phyloP scores from a whole-genome alignment of 495 filamentous ascomycete species.

The Aspergillus indologenus region DNA sequence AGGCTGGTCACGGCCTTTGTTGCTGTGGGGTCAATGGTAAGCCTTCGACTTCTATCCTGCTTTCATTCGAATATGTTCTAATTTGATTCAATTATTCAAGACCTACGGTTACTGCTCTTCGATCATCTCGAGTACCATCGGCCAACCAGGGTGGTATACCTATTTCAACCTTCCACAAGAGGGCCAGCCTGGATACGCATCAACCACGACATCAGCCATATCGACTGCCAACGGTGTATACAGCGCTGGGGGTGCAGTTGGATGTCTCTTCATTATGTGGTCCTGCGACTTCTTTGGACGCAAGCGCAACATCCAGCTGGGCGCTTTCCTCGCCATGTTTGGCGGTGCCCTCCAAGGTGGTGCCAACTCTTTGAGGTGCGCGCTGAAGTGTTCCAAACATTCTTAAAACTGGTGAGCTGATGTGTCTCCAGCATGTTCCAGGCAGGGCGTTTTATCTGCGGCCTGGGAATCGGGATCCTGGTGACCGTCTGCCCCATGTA shows the following conservation, averaged over 20 bases:
- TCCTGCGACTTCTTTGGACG: conserved; percentile 43
- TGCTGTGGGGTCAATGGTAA: conserved; percentile 38
- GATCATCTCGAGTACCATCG: conserved; percentile 51
- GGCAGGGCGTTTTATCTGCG: conserved; percentile 45
- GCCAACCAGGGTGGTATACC: conserved; percentile 49
- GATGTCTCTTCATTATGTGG: conserved; percentile 42
- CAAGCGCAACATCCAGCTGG: conserved; percentile 44
- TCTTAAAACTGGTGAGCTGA: not conserved
- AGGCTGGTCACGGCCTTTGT: conserved; percentile 36
- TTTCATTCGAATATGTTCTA: conserved; percentile 1
- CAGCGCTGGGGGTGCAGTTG: conserved; percentile 45
- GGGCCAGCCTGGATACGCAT: conserved; percentile 40
- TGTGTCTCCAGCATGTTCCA: conserved; percentile 41
- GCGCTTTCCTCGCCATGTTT: conserved; percentile 39
- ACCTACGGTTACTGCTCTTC: conserved; percentile 50
- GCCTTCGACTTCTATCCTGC: not conserved
- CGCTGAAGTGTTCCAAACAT: not conserved
- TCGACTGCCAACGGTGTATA: conserved; percentile 50
- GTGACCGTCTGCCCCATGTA: conserved; percentile 48
- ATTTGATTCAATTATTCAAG: conserved; percentile 14
- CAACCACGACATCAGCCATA: conserved; percentile 45
- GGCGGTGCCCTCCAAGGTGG: conserved; percentile 47
- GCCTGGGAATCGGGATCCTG: conserved; percentile 46
- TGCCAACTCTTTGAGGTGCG: conserved; percentile 37
- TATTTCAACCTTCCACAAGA: conserved; percentile 42